These are phyloP conservation scores for Aspergillus tanneri DNA, from an alignment of 2,329 filamentous ascomycete species.

Conservation along the genomic window DNA sequence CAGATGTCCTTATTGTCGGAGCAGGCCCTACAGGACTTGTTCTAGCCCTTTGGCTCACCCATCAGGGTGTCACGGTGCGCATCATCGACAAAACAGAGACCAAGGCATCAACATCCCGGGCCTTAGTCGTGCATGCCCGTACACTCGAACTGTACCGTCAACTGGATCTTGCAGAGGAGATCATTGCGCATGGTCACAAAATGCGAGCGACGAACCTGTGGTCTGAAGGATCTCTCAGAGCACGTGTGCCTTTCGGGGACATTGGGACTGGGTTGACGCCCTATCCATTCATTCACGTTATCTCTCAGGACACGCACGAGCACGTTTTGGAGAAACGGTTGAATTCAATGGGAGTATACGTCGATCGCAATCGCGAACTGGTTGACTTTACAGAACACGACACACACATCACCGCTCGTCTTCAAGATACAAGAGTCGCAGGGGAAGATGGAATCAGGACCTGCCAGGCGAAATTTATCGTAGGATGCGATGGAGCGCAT, in stretches of 20 bases:
- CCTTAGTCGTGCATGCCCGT: slow-evolving; percentile 50
- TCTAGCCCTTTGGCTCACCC: slow-evolving; percentile 49
- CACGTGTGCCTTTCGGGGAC: slow-evolving; percentile 25
- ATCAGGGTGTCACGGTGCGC: slow-evolving; percentile 48
- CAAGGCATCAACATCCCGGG: slow-evolving; percentile 38
- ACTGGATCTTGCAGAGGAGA: slow-evolving; percentile 40
- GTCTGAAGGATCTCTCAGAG: slow-evolving; percentile 23
- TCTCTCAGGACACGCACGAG: slow-evolving; percentile 33
- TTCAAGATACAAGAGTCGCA: slow-evolving; percentile 8
- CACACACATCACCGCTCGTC: slow-evolving; percentile 22
- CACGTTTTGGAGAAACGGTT: slow-evolving; percentile 28
- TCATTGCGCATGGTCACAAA: slow-evolving; percentile 40
- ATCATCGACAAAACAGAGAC: slow-evolving; percentile 49
- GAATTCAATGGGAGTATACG: slow-evolving; percentile 26
- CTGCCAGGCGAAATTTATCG: slow-evolving; percentile 44
- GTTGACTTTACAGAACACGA: slow-evolving; percentile 26
- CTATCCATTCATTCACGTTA: slow-evolving; percentile 30
- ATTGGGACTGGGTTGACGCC: slow-evolving; percentile 29
- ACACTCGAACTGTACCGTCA: slow-evolving; percentile 53
- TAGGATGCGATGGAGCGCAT: slow-evolving; percentile 56
- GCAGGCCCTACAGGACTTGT: slow-evolving; percentile 48
- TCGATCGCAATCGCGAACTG: slow-evolving; percentile 30
- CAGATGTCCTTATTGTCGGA: slow-evolving; percentile 46
- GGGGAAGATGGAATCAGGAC: slow-evolving; percentile 22
- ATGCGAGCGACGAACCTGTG: slow-evolving; percentile 43